A percentile compares a stretch with the other conserved stretches of the same genome.
phyloP scores from a whole-genome alignment of 2,329 filamentous ascomycete genomes.

The Diaporthe aspalathi region DNA sequence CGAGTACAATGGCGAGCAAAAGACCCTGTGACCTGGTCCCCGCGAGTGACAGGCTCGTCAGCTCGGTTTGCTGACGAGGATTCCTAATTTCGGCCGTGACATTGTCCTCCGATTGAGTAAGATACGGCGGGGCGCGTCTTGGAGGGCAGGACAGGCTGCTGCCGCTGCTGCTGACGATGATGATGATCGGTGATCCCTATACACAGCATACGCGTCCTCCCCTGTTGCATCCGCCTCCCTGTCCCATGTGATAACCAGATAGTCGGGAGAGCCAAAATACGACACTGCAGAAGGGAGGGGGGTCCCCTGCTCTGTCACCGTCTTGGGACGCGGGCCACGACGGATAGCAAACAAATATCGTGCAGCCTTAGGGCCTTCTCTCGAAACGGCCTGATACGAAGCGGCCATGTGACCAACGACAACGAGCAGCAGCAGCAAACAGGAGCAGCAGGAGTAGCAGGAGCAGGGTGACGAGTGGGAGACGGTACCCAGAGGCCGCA shows the following conservation, averaged over 20 bases:
- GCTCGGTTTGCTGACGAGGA: not conserved
- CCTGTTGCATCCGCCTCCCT: conserved; percentile 27
- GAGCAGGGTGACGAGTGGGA: not conserved
- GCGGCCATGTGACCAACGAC: conserved; percentile 5
- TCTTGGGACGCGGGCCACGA: not conserved
- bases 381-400: conserved; percentile 32
- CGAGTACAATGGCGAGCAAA: not conserved
- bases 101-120: conserved; percentile 10
- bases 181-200: conserved; percentile 15
- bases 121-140: conserved; percentile 10
- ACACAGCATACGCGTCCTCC: conserved; percentile 28
- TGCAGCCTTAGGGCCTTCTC: not conserved
- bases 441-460: too few relatives aligned
- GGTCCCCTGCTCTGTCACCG: not conserved
- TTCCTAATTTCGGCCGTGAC: conserved; percentile 26
- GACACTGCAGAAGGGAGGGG: not conserved
- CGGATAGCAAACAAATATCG: not conserved
- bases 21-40: not conserved
- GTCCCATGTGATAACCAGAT: conserved; percentile 39
- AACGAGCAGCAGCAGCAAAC: not conserved
- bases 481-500: not conserved
- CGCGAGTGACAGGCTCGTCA: not conserved
- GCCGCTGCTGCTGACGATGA: not conserved
- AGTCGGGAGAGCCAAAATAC: conserved; percentile 30
- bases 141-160: conserved; percentile 4